Base-by-base conservation (phyloP, 495 filamentous ascomycete genomes). In the Talaromyces wortmannii region DNA sequence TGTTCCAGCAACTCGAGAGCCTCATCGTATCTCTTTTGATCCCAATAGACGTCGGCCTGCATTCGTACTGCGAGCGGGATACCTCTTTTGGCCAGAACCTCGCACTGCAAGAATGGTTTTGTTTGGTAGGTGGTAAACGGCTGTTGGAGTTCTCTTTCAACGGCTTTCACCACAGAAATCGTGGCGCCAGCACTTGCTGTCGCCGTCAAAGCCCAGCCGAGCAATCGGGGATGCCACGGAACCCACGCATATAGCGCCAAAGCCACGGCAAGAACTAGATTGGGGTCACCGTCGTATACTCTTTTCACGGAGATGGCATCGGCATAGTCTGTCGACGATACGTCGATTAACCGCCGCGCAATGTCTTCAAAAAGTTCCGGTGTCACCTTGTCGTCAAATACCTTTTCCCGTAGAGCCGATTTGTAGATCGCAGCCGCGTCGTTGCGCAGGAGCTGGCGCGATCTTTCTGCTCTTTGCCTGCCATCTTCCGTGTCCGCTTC, bases 41-140 rank as follows among this genome's bases (percentile, higher is more conserved):
- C 45, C 13, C 57, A 57, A 1, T 70, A 61, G 7, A 71, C 51
- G 10, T 68, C 59, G 6, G 66, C 70, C 7, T 68, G 65, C 4
- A 71, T 16, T 12, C 64, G 18, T 52, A 76, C 64, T 0, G 72
- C 70, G 2, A 59, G 55, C 0, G 69, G 68, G 33, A 23, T 23
- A 23, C 23, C 23, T 23, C 23, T 23, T 23, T 23, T 23, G 23
- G 23, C 23, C 23, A 23, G 23, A 23, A 23, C 23, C 23, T 23
- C 23, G 23, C 1, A 4, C 23, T 23, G 23, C 23, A 23, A 2
- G 23, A 23, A 23, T 23, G 1, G 2, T 23, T 4, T 23, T 23
- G 23, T 23, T 23, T 23, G 23, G 23, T 23, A 23, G 23, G 23
- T 23, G 23, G 23, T 23, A 23, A 23, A 23, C 23, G 23, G 23